Base-by-base conservation (phyloP, 2,329 filamentous ascomycete genomes). In the Thelonectria blattea region DNA sequence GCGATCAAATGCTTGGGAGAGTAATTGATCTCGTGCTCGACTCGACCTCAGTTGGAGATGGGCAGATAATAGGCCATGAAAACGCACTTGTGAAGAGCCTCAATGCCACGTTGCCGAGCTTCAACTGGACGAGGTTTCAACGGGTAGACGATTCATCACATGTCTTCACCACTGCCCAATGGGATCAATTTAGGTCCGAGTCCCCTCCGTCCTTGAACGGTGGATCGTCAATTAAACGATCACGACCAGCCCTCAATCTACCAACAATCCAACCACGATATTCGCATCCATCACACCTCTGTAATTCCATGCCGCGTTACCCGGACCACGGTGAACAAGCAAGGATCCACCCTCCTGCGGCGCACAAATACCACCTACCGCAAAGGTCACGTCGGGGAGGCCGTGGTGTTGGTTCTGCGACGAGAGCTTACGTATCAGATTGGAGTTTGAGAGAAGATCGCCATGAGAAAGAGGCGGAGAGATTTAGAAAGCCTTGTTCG, bases 351-450 rank as follows among this genome's bases (percentile, higher is more conserved):
- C 41, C 20, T 34, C 48, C 17, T 57, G 56, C 45, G 46, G 58
- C 53, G 27, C 42, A 58, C 34, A 37, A 37, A 51, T 63, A 55
- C 58, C 55, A 63, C 61, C 61, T 61, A 49, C 47, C 51, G 50
- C 34, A 61, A 61, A 41, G 41, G 58, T 49, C 46, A 27, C 50
- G 39, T 52, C 59, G 59, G 59, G 14, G 51, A 59, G 41, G 18
- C 55, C 55, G 59, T 42, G 18, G 10, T 20, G 59, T 55, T 58
- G 59, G 54, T 51, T 49, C 42, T 42, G 14, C 24, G 11, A 53
- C 24, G 11, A 51, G 58, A 20, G 43, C 18, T 32, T 30, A 41
- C 27, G 37, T 51, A 27, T 22, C 46, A 27, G 34, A 17, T 15
- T 20, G 39, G 24, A 14, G 27, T 20, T 37, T 14, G 34, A 27